These are phyloP conservation scores for Logfia minima DNA, from an alignment of 129 eudicot genomes.

Conservation along the genomic window DNA sequence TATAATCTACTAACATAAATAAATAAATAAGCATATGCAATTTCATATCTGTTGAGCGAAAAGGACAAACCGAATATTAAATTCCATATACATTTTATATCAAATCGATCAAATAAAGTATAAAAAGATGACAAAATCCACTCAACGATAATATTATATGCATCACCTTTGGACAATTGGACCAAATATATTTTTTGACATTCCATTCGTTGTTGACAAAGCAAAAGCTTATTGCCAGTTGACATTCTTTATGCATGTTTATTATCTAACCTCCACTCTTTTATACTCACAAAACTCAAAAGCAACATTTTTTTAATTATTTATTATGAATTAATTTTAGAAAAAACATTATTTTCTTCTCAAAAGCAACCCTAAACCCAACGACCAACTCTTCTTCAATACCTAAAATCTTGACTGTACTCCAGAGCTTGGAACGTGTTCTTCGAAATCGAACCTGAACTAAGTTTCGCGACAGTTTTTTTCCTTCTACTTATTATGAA, in stretches of 20 bases:
- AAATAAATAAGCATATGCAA: no score
- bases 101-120: background rate
- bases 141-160: slow-evolving; percentile 15
- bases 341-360: background rate
- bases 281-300: background rate
- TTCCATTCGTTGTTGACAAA: slow-evolving; percentile 27
- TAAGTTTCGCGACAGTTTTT: no score
- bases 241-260: slow-evolving; percentile 19
- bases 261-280: background rate
- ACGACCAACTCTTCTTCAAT: background rate
- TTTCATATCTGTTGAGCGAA: background rate
- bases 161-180: slow-evolving; percentile 9
- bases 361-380: background rate
- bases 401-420: no score
- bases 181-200: slow-evolving; percentile 25
- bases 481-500: no score
- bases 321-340: no score
- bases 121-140: slow-evolving; percentile 10
- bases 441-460: no score
- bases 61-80: slow-evolving; percentile 12
- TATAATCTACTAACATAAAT: no score
- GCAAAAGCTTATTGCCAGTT: slow-evolving; percentile 19
- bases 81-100: background rate
- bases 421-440: no score
- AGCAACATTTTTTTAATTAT: background rate